phyloP scores from a whole-genome alignment of 306 rosid genomes.

The Amphicarpaea edgeworthii region DNA sequence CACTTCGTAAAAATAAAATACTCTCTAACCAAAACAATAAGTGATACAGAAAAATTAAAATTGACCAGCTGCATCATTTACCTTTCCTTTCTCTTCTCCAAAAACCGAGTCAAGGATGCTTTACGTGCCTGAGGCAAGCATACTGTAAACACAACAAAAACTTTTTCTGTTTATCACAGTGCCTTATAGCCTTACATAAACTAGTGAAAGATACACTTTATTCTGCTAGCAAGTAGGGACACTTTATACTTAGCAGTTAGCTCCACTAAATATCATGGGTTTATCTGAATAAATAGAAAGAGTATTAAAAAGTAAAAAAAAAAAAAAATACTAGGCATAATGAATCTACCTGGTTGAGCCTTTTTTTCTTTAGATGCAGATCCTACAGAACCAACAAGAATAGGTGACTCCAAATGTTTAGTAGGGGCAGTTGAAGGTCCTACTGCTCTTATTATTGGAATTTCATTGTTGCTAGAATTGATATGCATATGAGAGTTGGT shows the following conservation, averaged over 20 bases:
- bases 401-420: slow-evolving; percentile 58
- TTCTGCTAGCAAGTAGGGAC: neutral
- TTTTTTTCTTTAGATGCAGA: slow-evolving; percentile 52
- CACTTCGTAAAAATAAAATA: no score
- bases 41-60: neutral
- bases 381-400: slow-evolving; percentile 49
- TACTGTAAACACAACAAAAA: slow-evolving; percentile 51
- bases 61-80: slow-evolving; percentile 41
- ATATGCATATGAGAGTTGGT: slow-evolving; percentile 43
- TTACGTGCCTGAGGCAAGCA: slow-evolving; percentile 93
- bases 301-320: neutral
- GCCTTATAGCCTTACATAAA: slow-evolving; percentile 15
- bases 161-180: neutral
- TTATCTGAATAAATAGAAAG: neutral
- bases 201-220: slow-evolving; percentile 1
- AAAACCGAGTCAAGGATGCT: slow-evolving; percentile 92
- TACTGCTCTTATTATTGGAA: slow-evolving; percentile 50
- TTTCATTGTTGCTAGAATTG: slow-evolving; percentile 51
- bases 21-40: neutral
- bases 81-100: slow-evolving; percentile 99
- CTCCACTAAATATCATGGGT: neutral
- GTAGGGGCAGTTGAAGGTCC: slow-evolving; percentile 53
- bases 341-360: slow-evolving; percentile 70
- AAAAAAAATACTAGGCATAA: neutral
- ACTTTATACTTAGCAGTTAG: neutral